A percentile compares a stretch with the other conserved stretches of the same genome.
phyloP scores from a whole-genome alignment of 495 filamentous ascomycete species.

The Penicillium argentinense region DNA sequence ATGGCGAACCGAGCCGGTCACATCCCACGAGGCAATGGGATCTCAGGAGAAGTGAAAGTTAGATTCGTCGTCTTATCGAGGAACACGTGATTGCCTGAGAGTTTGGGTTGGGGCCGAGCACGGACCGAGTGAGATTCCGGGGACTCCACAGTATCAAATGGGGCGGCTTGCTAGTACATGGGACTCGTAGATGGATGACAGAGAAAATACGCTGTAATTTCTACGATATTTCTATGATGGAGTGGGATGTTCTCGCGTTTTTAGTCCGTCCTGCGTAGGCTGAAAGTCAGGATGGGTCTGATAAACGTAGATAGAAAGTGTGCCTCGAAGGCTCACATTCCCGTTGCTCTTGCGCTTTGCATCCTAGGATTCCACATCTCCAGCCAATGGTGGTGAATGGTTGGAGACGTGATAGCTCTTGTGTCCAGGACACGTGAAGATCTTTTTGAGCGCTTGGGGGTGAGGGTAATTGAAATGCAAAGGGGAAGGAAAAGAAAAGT shows the following conservation, averaged over 20 bases:
- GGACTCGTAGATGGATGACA: too few species aligned
- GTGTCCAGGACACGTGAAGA: constrained; percentile 44
- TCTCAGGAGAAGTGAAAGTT: constrained; percentile 1
- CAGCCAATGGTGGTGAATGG: constrained; percentile 25
- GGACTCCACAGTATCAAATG: constrained; percentile 1
- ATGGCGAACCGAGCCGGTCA: constrained; percentile 15
- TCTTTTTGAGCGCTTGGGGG: constrained; percentile 18
- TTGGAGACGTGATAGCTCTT: constrained; percentile 39
- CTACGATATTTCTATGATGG: constrained; percentile 13
- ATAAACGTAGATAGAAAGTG: constrained; percentile 49
- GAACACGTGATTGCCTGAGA: constrained; percentile 13
- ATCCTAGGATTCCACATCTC: constrained; percentile 28
- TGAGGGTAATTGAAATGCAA: constrained; percentile 1
- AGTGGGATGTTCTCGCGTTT: constrained; percentile 52
- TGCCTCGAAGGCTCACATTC: constrained; percentile 43
- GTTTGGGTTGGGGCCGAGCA: background rate
- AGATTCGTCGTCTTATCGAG: constrained; percentile 1
- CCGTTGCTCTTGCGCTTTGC: constrained; percentile 44
- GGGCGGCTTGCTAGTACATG: background rate
- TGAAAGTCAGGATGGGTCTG: constrained; percentile 47
- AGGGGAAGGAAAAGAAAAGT: constrained; percentile 2
- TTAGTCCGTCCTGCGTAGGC: constrained; percentile 54
- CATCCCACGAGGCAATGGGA: constrained; percentile 4
- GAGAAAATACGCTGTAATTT: too few species aligned
- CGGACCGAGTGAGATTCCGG: constrained; percentile 1